Evolutionary conservation across 441 rosid species (phyloP).

Genomic region (Dalechampia spathulata): DNA sequence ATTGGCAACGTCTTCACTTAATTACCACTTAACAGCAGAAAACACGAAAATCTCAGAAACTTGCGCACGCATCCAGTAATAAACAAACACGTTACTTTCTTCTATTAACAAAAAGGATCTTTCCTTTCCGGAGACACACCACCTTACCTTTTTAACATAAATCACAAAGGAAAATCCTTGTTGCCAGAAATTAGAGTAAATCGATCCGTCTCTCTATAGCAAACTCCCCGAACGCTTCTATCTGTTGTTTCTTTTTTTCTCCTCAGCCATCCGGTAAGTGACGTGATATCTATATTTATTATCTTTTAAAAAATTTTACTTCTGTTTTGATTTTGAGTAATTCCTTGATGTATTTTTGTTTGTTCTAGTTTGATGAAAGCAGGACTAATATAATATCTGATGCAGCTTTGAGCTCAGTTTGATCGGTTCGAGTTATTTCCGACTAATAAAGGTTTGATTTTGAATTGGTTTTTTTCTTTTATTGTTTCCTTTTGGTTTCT

Average conservation of each 20-base stretch:
- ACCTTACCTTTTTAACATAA: background rate
- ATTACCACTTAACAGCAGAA: background rate
- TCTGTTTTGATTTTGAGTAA: background rate
- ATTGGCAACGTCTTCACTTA: slow-evolving; percentile 19
- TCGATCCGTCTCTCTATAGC: background rate
- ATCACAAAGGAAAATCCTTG: background rate
- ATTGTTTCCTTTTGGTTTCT: background rate
- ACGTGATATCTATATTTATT: slow-evolving; percentile 10
- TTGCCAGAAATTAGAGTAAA: background rate
- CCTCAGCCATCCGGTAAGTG: slow-evolving; percentile 37
- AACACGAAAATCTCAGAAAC: slow-evolving; percentile 4
- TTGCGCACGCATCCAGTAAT: slow-evolving; percentile 11
- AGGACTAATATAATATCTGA: slow-evolving; percentile 25
- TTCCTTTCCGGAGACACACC: slow-evolving; percentile 21
- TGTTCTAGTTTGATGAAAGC: slow-evolving; percentile 10
- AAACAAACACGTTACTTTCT: slow-evolving; percentile 21
- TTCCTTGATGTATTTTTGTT: background rate
- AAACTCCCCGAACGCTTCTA: background rate
- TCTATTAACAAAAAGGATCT: slow-evolving; percentile 10
- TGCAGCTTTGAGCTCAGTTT: slow-evolving; percentile 30
- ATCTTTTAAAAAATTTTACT: background rate
- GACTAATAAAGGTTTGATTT: slow-evolving; percentile 15
- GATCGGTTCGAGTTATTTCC: slow-evolving; percentile 25
- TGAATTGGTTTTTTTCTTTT: background rate
- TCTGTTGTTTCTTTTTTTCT: background rate